Evolutionary conservation across 108 stramenopile species (phyloP).

Genomic region (Discostella pseudostelligera): DNA sequence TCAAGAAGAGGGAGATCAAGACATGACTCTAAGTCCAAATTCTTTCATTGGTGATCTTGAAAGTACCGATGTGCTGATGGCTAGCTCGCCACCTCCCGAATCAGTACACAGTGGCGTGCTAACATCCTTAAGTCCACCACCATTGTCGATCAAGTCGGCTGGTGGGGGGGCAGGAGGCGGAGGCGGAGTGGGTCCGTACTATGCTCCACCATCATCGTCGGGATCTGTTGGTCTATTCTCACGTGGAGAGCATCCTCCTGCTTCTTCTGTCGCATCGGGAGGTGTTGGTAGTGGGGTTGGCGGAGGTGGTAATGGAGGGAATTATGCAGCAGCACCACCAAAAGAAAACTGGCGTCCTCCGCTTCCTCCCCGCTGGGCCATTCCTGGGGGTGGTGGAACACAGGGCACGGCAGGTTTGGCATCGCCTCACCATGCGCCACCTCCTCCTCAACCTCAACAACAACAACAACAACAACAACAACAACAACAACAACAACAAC

Average conservation of each 20-base stretch:
- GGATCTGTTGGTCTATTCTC: constrained; percentile 16
- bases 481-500: background rate
- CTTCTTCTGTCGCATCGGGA: background rate
- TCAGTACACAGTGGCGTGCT: constrained; percentile 32
- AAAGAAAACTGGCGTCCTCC: constrained; percentile 6
- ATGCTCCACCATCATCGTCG: background rate
- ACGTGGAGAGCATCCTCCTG: background rate
- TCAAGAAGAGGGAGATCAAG: background rate
- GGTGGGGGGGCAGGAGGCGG: background rate
- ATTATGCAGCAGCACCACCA: background rate
- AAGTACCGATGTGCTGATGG: background rate
- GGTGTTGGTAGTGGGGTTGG: background rate
- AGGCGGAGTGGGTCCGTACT: background rate
- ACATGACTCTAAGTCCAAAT: constrained; percentile 15
- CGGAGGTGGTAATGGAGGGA: background rate
- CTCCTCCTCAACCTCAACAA: constrained; percentile 1
- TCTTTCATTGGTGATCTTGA: background rate
- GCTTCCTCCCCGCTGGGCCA: constrained; percentile 11
- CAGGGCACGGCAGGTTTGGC: background rate
- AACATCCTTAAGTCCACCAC: constrained; percentile 34
- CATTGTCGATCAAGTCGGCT: constrained; percentile 14
- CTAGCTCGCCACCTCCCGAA: constrained; percentile 37
- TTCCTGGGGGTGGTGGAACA: background rate
- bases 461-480: background rate
- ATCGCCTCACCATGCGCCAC: background rate